These are phyloP conservation scores for Botrytis squamosa DNA, from an alignment of 2,329 filamentous ascomycete species.

Conservation along the genomic window DNA sequence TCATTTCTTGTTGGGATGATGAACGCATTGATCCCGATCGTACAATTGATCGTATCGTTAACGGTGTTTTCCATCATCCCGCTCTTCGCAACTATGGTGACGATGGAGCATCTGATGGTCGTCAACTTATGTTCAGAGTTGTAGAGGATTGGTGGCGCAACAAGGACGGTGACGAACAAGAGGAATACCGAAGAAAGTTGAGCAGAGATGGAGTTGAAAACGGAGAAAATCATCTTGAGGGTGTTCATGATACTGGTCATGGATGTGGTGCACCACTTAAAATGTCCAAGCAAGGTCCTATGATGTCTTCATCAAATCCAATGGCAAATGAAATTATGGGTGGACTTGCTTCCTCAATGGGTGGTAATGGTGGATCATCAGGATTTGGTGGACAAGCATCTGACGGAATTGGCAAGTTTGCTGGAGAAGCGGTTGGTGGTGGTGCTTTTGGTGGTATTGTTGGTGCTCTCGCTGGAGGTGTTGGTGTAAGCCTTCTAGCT, in stretches of 20 bases:
- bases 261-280: constrained; percentile 74
- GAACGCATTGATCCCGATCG: constrained; percentile 66
- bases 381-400: constrained; percentile 21
- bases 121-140: constrained; percentile 72
- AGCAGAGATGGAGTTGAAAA: constrained; percentile 74
- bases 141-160: constrained; percentile 81
- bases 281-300: constrained; percentile 64
- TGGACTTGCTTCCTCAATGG: constrained; percentile 53
- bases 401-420: constrained; percentile 48
- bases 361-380: constrained; percentile 30
- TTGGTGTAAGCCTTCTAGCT: constrained; percentile 66
- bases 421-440: constrained; percentile 60
- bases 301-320: constrained; percentile 42
- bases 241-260: constrained; percentile 79
- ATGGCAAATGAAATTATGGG: constrained; percentile 55
- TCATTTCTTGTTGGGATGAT: constrained; percentile 86
- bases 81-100: constrained; percentile 69
- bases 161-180: constrained; percentile 60
- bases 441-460: constrained; percentile 69
- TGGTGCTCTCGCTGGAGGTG: constrained; percentile 63
- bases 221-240: constrained; percentile 83
- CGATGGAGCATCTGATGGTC: constrained; percentile 70
- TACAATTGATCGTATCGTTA: constrained; percentile 72
- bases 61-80: constrained; percentile 85
- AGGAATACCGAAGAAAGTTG: constrained; percentile 71